Base-by-base conservation (phyloP, 176 grass and related monocot genomes). In the Urochloa ruziziensis region DNA sequence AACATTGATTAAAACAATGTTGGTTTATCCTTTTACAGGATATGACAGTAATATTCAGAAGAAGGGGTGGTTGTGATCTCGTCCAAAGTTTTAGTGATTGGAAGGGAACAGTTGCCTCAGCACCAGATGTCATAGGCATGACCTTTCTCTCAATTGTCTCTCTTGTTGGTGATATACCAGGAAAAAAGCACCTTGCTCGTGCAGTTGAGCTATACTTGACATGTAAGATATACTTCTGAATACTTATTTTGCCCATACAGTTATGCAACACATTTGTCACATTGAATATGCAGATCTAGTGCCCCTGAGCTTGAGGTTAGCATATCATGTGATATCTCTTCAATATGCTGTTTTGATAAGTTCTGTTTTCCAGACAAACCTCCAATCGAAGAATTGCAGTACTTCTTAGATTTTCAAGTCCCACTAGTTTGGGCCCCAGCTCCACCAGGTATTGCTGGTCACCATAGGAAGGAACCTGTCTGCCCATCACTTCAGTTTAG, bases 101-200 rank as follows among this genome's bases (percentile, higher is more conserved):
- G 96, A 90, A 73, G 77, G 80, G 57, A 51, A 99, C 96, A 37
- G 59, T 99, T 83, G 17, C 80, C 59, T 89, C 82, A 53, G 89
- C 96, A 56, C 96, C 96, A 86, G 96, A 99, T 91, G 94, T 99
- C 81, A 96, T 99, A 88, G 92, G 85, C 80, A 99, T 99, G 91
- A 96, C 91, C 61, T 99, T 99, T 90, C 35, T 79, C 56, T 88
- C 93, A 63, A 94, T 99, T 67, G 79, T 94, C 83, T 99, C 91
- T 81, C 93, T 99, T 90, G 75, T 99, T 27, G 80, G 89, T 56
- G 91, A 87, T 65, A 62, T 91, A 33, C 96, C 93, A 42, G 91
- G 89, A 83, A 91, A 82, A 80, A 90, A 91, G 76, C 87, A 96
- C 74, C 88, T 99, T 51, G 83, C 91, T 82, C 96, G 83, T 89